phyloP scores from a whole-genome alignment of 768 basidiomycete species.

The Lentinula lateritia region DNA sequence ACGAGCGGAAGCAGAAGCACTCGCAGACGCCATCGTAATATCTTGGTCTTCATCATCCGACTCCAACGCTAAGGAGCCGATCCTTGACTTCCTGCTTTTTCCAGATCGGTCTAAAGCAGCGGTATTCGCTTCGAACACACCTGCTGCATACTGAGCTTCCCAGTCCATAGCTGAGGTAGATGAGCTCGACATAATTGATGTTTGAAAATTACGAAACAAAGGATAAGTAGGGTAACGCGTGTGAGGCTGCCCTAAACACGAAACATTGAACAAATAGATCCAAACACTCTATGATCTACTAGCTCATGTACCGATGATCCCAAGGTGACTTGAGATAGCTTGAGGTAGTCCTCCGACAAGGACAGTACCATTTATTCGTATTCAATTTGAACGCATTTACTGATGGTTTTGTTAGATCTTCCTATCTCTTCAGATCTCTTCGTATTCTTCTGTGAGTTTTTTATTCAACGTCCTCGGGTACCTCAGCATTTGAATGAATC shows the following conservation, averaged over 20 bases:
- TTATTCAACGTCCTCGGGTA: too few relatives aligned
- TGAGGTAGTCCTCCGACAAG: too few relatives aligned
- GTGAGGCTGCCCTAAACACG: neutral
- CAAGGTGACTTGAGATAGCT: too few relatives aligned
- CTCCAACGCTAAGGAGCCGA: slow-evolving; percentile 1
- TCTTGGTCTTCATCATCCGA: slow-evolving; percentile 2
- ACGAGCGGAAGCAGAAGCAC: neutral
- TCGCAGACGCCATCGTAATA: neutral
- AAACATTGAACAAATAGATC: neutral
- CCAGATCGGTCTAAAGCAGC: neutral
- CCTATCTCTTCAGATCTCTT: too few relatives aligned
- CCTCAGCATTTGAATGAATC: too few relatives aligned
- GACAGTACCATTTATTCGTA: too few relatives aligned
- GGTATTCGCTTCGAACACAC: neutral
- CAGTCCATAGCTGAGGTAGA: neutral
- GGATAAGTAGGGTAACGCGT: neutral
- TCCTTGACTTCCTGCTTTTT: neutral
- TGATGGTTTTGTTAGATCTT: too few relatives aligned
- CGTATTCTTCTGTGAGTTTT: too few relatives aligned
- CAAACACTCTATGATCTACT: neutral
- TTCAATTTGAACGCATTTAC: too few relatives aligned
- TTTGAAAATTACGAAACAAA: neutral
- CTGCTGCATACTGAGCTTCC: slow-evolving; percentile 1
- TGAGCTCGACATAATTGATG: neutral
- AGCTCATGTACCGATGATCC: too few relatives aligned